Evolutionary conservation across 768 basidiomycete genomes (phyloP).

Genomic region (Mycena maculata): DNA sequence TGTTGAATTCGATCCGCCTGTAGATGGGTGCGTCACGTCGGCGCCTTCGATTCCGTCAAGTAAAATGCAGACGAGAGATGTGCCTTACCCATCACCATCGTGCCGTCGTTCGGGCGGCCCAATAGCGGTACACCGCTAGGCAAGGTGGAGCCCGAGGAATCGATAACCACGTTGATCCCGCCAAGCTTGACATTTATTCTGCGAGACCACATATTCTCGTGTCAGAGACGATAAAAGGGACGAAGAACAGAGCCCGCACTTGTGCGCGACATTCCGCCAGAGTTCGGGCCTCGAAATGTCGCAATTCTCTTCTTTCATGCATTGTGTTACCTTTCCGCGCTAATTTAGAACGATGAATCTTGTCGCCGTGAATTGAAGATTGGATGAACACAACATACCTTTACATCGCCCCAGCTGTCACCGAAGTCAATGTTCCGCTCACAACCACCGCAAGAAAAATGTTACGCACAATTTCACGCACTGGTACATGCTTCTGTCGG

Average conservation of each 20-base stretch:
- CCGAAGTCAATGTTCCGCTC: neutral
- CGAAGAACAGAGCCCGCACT: constrained; percentile 60
- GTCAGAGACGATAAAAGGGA: too few relatives aligned
- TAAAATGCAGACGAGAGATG: constrained; percentile 67
- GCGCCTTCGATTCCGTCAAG: constrained; percentile 83
- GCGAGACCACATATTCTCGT: too few relatives aligned
- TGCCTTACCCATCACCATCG: constrained; percentile 52
- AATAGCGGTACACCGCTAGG: neutral
- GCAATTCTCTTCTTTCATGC: constrained; percentile 74
- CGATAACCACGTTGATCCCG: constrained; percentile 82
- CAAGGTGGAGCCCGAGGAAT: constrained; percentile 50
- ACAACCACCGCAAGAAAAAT: neutral
- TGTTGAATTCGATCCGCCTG: constrained; percentile 45
- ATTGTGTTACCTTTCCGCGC: constrained; percentile 83
- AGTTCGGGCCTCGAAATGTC: constrained; percentile 74
- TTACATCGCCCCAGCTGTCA: constrained; percentile 77
- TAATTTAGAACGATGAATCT: constrained; percentile 35
- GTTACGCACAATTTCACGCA: constrained; percentile 81
- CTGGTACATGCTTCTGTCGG: constrained; percentile 72
- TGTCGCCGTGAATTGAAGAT: constrained; percentile 25
- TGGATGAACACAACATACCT: constrained; percentile 47
- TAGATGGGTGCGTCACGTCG: constrained; percentile 39
- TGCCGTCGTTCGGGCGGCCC: neutral
- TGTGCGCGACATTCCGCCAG: constrained; percentile 81
- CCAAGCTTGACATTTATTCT: constrained; percentile 89